Evolutionary conservation across 1,284 basidiomycete species (phyloP).

Genomic region (Nidula niveotomentosa): DNA sequence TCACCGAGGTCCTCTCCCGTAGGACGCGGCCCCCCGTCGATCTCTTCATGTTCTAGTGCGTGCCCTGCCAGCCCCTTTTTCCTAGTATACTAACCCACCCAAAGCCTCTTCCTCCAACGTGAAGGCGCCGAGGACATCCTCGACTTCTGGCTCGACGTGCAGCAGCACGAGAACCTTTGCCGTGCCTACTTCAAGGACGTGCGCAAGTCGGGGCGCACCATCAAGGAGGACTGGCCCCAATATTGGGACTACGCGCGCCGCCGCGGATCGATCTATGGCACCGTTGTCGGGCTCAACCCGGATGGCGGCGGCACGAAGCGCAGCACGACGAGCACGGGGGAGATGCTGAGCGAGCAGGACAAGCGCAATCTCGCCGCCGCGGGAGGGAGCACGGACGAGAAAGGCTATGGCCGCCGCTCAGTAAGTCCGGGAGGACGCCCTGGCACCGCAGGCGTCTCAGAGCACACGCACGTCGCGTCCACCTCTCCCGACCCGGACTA

Average conservation of each 20-base stretch:
- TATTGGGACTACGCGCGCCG: constrained; percentile 91
- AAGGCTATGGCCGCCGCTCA: constrained; percentile 42
- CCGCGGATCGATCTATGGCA: constrained; percentile 88
- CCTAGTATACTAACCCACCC: neutral
- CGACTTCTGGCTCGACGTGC: constrained; percentile 99
- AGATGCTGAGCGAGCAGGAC: constrained; percentile 65
- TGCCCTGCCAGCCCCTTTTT: constrained; percentile 15
- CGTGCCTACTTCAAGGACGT: constrained; percentile 99
- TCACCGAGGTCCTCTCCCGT: constrained; percentile 84
- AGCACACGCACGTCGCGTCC: constrained; percentile 48
- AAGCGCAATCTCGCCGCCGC: constrained; percentile 52
- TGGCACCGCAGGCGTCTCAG: constrained; percentile 33
- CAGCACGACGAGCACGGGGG: constrained; percentile 73
- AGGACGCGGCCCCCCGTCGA: constrained; percentile 94
- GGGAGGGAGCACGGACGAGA: constrained; percentile 40
- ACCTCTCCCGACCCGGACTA: constrained; percentile 49
- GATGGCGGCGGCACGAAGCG: constrained; percentile 58
- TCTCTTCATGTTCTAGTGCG: constrained; percentile 98
- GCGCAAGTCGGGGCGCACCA: constrained; percentile 87
- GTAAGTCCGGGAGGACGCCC: constrained; percentile 44
- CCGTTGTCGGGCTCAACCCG: constrained; percentile 78
- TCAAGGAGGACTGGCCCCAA: constrained; percentile 97
- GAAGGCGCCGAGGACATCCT: constrained; percentile 94
- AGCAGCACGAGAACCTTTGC: constrained; percentile 98
- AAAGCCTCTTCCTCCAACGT: constrained; percentile 87